phyloP scores from a whole-genome alignment of 345 rosid species.

The Microcos paniculata region DNA sequence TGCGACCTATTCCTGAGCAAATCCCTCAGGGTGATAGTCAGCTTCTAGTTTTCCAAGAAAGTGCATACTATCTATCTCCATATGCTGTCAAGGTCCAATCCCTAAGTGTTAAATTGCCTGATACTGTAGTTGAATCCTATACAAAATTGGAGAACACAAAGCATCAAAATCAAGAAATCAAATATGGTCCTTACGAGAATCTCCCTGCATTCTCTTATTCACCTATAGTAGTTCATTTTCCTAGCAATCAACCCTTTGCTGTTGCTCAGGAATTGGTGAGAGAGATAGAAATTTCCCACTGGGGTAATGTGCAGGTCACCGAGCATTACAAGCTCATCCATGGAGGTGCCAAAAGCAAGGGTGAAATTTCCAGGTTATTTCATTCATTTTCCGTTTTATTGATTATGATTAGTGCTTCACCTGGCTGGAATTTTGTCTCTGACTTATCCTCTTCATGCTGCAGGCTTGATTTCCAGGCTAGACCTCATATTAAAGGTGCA shows the following conservation, averaged over 20 bases:
- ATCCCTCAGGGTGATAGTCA: constrained; percentile 85
- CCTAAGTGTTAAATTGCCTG: constrained; percentile 67
- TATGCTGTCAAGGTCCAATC: constrained; percentile 73
- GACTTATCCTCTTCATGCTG: constrained; percentile 11
- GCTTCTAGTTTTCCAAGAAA: constrained; percentile 81
- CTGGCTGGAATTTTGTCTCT: constrained; percentile 6
- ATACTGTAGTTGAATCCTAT: constrained; percentile 71
- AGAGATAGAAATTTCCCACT: constrained; percentile 93
- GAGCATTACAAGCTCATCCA: constrained; percentile 80
- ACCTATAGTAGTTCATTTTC: constrained; percentile 82
- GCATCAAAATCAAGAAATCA: constrained; percentile 71
- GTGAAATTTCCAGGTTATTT: constrained; percentile 86
- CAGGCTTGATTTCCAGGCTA: constrained; percentile 85
- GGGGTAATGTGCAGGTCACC: constrained; percentile 92
- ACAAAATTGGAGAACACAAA: constrained; percentile 69
- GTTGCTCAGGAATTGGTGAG: constrained; percentile 74
- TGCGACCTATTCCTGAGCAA: constrained; percentile 83
- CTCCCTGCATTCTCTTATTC: constrained; percentile 60
- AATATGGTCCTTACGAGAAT: constrained; percentile 83
- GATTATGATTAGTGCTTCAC: neutral
- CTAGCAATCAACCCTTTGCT: constrained; percentile 78
- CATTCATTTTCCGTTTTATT: neutral
- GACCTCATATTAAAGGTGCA: constrained; percentile 64
- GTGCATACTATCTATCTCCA: constrained; percentile 74
- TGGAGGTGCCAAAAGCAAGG: constrained; percentile 81